These are phyloP conservation scores for Cenchrus fungigraminus DNA, from an alignment of 176 grass and related monocot species.

Conservation along the genomic window DNA sequence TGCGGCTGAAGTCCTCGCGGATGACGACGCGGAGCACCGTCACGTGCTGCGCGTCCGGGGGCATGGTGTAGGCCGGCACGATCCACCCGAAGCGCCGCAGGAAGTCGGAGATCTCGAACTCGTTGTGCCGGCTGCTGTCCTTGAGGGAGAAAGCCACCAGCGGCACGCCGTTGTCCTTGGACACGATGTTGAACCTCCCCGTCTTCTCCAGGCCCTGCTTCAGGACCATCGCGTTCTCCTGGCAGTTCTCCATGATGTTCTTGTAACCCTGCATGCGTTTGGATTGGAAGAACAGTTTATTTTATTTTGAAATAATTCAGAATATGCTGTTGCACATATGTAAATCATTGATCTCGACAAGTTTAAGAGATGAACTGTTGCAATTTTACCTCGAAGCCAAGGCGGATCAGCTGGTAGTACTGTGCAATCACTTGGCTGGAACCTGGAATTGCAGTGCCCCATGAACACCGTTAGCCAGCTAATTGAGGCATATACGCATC, in stretches of 20 bases:
- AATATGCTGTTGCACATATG: not conserved
- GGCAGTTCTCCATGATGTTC: constrained; percentile 92
- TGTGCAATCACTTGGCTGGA: constrained; percentile 94
- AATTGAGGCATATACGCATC: not conserved
- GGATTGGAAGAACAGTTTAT: not conserved
- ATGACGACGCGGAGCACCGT: constrained; percentile 77
- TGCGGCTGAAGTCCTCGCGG: constrained; percentile 90
- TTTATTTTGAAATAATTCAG: not conserved
- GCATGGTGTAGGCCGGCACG: constrained; percentile 95
- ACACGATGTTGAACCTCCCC: constrained; percentile 79
- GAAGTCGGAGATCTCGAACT: constrained; percentile 89
- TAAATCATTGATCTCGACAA: not conserved
- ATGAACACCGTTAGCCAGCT: not conserved
- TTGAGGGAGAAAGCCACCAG: constrained; percentile 96
- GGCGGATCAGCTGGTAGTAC: constrained; percentile 90
- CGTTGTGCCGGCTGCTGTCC: constrained; percentile 72
- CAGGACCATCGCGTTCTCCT: constrained; percentile 84
- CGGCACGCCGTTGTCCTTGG: constrained; percentile 89
- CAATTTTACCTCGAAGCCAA: constrained; percentile 67
- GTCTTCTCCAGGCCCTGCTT: constrained; percentile 68
- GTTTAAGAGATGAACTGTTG: not conserved
- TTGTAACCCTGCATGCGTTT: constrained; percentile 79
- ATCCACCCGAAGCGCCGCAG: constrained; percentile 92
- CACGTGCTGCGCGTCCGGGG: constrained; percentile 76
- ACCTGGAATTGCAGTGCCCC: constrained; percentile 41